Evolutionary conservation across 2,329 filamentous ascomycete genomes (phyloP), one percentile per base, ranked within the genome.

Genomic region (Stromatinia cepivora): DNA sequence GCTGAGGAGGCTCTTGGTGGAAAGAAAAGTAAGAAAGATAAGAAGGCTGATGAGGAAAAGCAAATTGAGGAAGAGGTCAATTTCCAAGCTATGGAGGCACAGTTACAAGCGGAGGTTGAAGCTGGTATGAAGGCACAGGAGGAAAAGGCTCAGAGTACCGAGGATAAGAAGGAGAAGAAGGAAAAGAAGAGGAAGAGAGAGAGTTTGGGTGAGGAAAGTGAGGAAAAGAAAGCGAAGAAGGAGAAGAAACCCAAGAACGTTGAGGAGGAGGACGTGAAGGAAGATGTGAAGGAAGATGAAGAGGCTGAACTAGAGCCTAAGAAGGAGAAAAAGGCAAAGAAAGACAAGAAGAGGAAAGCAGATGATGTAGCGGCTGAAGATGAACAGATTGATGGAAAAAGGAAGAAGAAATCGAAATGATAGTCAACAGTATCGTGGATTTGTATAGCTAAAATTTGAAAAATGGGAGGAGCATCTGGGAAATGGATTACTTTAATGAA

Each of bases 21-120:
- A 13, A 34, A 42, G 25, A 66, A 70, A 34, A 31, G 36, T 11
- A 68, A 70, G 48, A 92, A 97, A 34, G 92, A 97, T 73, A 97
- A 95, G 82, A 88, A 92, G 58, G 28, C 22, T 7, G 28, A 56
- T 20, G 28, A n/a, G 10, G 61, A 71, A 87, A 88, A 74, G 82
- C 82, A 28, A 96, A 69, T 63, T 36, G 72, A 73, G 28, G 70
- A 72, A 28, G 69, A 71, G 42, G 57, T 74, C 9, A 73, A 75
- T 45, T 75, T 75, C 57, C 53, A 66, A 25, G 74, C 69, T 25
- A 65, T 75, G 5, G 72, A 75, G 66, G 70, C 70, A 3, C 67
- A 70, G 25, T 62, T 75, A 22, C 72, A 74, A 53, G 74, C 74
- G 3, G 74, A 75, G 52, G 69, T 75, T 56, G 72, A 71, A 34